Evolutionary conservation across 257 asterid genomes (phyloP).

Genomic region (Fraxinus pennsylvanica): DNA sequence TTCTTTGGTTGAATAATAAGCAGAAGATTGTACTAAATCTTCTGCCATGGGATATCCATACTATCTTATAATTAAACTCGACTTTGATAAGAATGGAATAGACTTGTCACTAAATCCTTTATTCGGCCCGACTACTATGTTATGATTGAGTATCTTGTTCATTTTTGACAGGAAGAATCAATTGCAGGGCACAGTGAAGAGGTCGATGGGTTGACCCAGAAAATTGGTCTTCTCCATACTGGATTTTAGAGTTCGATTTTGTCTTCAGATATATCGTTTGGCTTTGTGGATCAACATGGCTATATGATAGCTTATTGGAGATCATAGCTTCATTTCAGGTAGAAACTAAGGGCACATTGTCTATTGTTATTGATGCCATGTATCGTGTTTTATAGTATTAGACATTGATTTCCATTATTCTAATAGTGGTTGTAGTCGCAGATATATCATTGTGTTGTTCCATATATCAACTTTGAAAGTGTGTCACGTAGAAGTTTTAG

Average conservation of each 20-base stretch:
- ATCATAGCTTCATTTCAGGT: neutral
- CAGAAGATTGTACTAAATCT: too few species aligned
- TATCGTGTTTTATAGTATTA: neutral
- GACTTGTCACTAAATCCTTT: too few species aligned
- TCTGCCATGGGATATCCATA: too few species aligned
- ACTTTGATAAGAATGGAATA: too few species aligned
- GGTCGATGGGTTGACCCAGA: conserved; percentile 47
- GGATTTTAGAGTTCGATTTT: conserved; percentile 20
- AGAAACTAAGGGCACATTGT: neutral
- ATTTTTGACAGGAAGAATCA: conserved; percentile 39
- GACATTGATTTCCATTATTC: neutral
- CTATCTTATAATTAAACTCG: too few species aligned
- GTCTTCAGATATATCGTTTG: neutral
- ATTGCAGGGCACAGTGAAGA: conserved; percentile 47
- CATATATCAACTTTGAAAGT: neutral
- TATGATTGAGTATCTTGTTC: neutral
- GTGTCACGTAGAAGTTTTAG: neutral
- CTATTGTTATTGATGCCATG: neutral
- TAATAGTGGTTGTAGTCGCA: neutral
- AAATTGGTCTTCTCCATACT: conserved; percentile 47
- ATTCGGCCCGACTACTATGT: neutral
- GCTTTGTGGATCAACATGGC: neutral
- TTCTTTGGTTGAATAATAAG: too few species aligned
- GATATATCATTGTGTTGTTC: neutral
- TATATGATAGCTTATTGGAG: neutral